These are phyloP conservation scores for Candida easanensis DNA, from an alignment of 805 yeast genomes.

Conservation along the genomic window DNA sequence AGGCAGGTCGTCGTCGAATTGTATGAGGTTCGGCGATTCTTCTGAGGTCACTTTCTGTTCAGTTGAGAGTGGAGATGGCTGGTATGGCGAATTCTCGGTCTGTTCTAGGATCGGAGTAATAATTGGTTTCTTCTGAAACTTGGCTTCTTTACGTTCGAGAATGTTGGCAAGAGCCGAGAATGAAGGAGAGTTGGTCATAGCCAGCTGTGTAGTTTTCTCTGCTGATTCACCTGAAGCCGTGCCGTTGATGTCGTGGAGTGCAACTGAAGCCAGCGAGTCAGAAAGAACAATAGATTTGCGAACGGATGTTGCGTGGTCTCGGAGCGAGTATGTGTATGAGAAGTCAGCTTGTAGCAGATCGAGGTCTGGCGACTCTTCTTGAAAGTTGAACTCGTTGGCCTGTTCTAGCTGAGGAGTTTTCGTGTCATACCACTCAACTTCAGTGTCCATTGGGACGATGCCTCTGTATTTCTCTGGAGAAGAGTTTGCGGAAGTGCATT, in stretches of 20 bases:
- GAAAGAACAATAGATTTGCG: constrained; percentile 25
- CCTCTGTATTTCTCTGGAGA: constrained; percentile 4
- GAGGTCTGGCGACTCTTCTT: constrained; percentile 21
- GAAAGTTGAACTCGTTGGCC: constrained; percentile 10
- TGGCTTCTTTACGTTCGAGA: constrained; percentile 34
- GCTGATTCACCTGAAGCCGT: not conserved
- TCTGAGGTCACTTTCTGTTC: constrained; percentile 10
- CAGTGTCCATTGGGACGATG: not conserved
- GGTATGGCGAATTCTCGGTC: not conserved
- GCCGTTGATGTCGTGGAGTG: constrained; percentile 2
- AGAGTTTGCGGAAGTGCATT: constrained; percentile 12
- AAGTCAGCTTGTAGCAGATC: constrained; percentile 20
- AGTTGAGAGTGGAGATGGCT: constrained; percentile 8
- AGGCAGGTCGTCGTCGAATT: constrained; percentile 28
- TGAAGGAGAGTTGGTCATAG: constrained; percentile 42
- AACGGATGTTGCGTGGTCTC: constrained; percentile 21
- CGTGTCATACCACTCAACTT: constrained; percentile 8
- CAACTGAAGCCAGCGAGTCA: constrained; percentile 24
- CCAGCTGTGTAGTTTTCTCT: constrained; percentile 17
- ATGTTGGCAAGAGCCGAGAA: constrained; percentile 41
- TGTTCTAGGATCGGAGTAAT: constrained; percentile 8
- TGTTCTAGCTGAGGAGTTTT: constrained; percentile 10
- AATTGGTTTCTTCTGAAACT: constrained; percentile 12
- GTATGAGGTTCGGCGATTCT: constrained; percentile 34
- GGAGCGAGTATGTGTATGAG: constrained; percentile 17